Conservation (phyloP, 129 eudicot genomes). For the Sambucus nigra region DNA sequence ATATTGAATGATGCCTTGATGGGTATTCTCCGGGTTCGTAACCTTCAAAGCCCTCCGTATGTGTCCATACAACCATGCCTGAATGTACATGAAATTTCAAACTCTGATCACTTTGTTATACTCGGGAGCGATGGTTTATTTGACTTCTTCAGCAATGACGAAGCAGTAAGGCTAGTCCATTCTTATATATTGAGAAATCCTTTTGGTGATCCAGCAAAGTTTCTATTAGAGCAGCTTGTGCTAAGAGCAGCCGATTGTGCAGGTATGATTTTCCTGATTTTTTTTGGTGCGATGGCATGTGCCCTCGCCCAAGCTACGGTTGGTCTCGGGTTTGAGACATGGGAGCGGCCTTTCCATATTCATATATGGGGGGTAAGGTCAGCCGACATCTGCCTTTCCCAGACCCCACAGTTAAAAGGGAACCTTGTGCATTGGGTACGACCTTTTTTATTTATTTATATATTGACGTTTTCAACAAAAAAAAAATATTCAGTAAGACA, state of each 20-base stretch:
- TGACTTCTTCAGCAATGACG: constrained; percentile 91
- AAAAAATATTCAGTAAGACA: too few species aligned
- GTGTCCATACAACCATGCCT: constrained; percentile 64
- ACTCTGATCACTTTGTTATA: constrained; percentile 74
- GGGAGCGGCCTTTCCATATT: too few species aligned
- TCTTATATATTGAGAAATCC: constrained; percentile 56
- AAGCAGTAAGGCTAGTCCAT: constrained; percentile 61
- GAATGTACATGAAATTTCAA: constrained; percentile 56
- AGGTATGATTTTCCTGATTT: too few species aligned
- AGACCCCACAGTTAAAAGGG: too few species aligned
- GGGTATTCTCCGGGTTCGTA: constrained; percentile 94
- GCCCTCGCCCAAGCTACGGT: too few species aligned
- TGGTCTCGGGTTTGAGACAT: too few species aligned
- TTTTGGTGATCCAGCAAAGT: constrained; percentile 86
- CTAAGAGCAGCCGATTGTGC: constrained; percentile 91
- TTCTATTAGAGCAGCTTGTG: constrained; percentile 74
- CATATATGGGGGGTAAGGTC: too few species aligned
- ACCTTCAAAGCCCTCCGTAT: constrained; percentile 88
- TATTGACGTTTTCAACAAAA: too few species aligned
- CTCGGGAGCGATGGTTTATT: constrained; percentile 93
- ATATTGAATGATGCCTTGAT: constrained; percentile 86
- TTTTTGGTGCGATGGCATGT: too few species aligned
- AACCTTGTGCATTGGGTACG: too few species aligned
- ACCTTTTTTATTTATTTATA: too few species aligned
- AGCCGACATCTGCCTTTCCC: too few species aligned